Evolutionary conservation across 176 grass and related monocot species (phyloP), one percentile per base, ranked within the genome.

Genomic region (Aegilops sharonensis): DNA sequence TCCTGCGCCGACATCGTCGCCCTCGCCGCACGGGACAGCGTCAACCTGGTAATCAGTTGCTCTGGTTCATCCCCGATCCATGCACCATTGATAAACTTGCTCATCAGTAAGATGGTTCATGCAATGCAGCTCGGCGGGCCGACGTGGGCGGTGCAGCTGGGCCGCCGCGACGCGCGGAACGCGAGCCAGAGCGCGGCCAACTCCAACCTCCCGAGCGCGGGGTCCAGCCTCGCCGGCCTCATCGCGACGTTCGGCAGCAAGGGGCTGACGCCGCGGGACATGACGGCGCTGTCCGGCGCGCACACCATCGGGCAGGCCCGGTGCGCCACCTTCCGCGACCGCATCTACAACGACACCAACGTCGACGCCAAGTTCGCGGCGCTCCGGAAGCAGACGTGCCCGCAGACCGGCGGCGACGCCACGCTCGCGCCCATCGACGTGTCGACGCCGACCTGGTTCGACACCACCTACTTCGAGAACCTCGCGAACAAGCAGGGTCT

Each of bases 1-100:
- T 98, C 95, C 20, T 98, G 95, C 84, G 91, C 93, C 20, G 95
- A 98, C 89, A 93, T 98, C 83, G 85, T 98, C 72, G 93, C 95
- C 40, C 91, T 98, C 25, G 85, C 93, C 34, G 87, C 93, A 1
- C 91, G 91, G 0, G 95, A 98, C 77, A 82, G 87, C 29, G 91
- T 95, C 34, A 75, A 74, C 83, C 91, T 95, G 85, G 95, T 98
- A 48, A 64, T 70, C 66, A 72, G 6, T 1, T 3, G 1, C 4
- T 68, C 20, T 3, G 12, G 9, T 25, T 5, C 25, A 35, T 14
- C n/a, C 79, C 4, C 10, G 21, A 61, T 14, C 11, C 1, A 20
- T 25, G 11, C 29, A 11, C 36, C 75, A 71, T 23, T n/a, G 12
- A 52, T 2, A 20, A 61, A 31, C 72, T 34, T 50, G 0, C 84